Conservation (phyloP, 768 basidiomycete species). For the Imleria badia region DNA sequence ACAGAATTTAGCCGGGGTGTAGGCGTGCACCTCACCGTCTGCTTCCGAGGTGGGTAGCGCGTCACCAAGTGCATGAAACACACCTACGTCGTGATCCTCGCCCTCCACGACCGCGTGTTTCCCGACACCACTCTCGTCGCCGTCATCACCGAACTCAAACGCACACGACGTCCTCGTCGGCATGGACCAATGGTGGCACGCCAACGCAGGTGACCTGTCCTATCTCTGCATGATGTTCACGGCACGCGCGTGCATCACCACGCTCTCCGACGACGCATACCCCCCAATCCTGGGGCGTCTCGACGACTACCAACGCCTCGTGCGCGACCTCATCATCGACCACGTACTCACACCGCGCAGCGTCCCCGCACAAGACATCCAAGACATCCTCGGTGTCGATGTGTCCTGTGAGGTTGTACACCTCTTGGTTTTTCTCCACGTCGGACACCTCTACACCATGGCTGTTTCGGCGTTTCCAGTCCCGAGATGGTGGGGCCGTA, state of each 20-base stretch:
- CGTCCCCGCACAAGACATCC: slow-evolving; percentile 18
- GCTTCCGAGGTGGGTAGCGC: slow-evolving; percentile 18
- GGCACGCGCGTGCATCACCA: slow-evolving; percentile 25
- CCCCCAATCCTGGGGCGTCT: slow-evolving; percentile 18
- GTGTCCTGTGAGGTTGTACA: too few species aligned
- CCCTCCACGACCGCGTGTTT: slow-evolving; percentile 15
- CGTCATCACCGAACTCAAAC: slow-evolving; percentile 20
- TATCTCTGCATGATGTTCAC: slow-evolving; percentile 10
- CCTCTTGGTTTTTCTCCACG: too few species aligned
- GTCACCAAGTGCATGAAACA: slow-evolving; percentile 21
- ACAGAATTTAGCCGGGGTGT: slow-evolving; percentile 16
- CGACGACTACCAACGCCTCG: slow-evolving; percentile 22
- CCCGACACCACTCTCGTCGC: slow-evolving; percentile 20
- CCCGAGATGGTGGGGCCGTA: slow-evolving; percentile 86
- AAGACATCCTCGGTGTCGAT: slow-evolving; percentile 38
- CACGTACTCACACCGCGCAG: slow-evolving; percentile 21
- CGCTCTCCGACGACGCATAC: slow-evolving; percentile 19
- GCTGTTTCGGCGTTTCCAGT: too few species aligned
- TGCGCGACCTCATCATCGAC: slow-evolving; percentile 25
- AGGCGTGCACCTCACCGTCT: slow-evolving; percentile 23
- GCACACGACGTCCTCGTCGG: slow-evolving; percentile 1
- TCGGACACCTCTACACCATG: too few species aligned
- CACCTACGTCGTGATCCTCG: slow-evolving; percentile 15
- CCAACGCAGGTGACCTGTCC: slow-evolving; percentile 11
- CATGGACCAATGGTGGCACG: slow-evolving; percentile 26